A percentile compares a stretch with the other conserved stretches of the same genome.
Evolutionary conservation across 257 asterid species (phyloP).

Genomic region (Solanum bulbocastanum): DNA sequence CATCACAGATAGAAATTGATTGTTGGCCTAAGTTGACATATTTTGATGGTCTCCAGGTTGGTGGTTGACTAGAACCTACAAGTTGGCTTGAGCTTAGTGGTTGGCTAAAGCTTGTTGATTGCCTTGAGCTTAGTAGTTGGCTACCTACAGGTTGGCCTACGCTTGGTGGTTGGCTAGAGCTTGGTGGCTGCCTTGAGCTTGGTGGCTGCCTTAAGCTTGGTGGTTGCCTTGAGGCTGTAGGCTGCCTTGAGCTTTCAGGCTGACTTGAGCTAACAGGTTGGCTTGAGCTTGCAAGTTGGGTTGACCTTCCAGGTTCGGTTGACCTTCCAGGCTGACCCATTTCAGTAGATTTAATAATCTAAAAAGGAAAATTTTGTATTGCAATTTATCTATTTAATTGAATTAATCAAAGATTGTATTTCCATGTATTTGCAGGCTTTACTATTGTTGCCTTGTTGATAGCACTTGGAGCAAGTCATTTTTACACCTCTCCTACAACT

Average conservation of each 20-base stretch:
- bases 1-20: neutral
- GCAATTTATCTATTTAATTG: no score
- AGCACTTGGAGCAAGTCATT: neutral
- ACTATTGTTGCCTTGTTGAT: neutral
- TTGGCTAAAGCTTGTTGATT: no score
- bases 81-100: no score
- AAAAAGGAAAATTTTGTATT: no score
- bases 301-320: neutral
- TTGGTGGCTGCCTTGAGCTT: neutral
- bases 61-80: neutral
- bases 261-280: neutral
- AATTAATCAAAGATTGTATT: neutral
- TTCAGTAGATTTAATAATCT: neutral
- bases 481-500: neutral
- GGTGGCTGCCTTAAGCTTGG: no score
- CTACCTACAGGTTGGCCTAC: no score
- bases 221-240: rapidly evolving
- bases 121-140: no score
- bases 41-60: neutral
- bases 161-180: neutral
- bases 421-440: neutral
- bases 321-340: neutral
- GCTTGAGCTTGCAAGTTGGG: no score
- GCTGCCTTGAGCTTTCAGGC: neutral
- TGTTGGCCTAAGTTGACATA: neutral